These are phyloP conservation scores for Polygonum maritimum DNA, from an alignment of 148 eudicot genomes.

Conservation along the genomic window DNA sequence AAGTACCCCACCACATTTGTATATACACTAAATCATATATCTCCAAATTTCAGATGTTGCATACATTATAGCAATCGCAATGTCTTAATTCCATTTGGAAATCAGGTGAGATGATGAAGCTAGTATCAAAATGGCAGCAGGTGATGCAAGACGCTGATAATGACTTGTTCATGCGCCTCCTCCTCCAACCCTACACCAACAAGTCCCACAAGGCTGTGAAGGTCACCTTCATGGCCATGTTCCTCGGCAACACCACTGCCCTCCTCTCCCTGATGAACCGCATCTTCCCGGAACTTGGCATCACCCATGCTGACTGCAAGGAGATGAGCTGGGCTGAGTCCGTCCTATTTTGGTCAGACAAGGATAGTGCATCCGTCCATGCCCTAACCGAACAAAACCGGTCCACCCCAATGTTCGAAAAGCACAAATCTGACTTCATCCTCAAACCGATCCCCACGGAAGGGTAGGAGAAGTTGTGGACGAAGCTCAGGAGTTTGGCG, in stretches of 20 bases:
- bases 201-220: neutral
- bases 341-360: neutral
- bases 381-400: neutral
- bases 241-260: neutral
- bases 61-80: neutral
- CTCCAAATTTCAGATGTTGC: no score
- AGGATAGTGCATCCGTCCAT: neutral
- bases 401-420: neutral
- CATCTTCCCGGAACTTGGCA: neutral
- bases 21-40: no score
- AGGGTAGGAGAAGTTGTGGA: constrained; percentile 6
- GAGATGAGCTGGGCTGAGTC: constrained; percentile 9
- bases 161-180: constrained; percentile 5
- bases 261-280: neutral
- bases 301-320: neutral
- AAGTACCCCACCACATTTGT: no score
- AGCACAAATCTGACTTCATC: constrained; percentile 9
- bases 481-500: neutral
- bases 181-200: neutral
- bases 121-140: constrained; percentile 9
- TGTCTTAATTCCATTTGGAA: neutral
- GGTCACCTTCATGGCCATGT: neutral
- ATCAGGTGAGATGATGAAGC: neutral
- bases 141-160: neutral
- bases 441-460: neutral